Conservation (phyloP, 768 basidiomycete genomes). For the Asterophora lycoperdoides region DNA sequence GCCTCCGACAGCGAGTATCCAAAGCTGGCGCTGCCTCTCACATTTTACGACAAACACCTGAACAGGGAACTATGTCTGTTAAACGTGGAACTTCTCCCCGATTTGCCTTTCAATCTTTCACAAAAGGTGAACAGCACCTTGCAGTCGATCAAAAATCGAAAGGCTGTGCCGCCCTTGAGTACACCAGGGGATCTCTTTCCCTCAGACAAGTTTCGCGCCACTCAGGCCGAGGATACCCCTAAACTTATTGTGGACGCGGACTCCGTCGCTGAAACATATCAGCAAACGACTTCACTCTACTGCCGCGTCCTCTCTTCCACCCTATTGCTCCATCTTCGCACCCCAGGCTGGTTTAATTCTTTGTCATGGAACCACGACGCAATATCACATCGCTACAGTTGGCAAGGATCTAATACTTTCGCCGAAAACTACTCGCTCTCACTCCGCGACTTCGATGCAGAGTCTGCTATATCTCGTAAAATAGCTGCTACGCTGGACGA, state of each 20-base stretch:
- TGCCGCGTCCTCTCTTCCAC: neutral
- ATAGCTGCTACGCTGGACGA: neutral
- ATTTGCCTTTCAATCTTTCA: neutral
- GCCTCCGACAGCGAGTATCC: neutral
- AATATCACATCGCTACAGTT: too few relatives aligned
- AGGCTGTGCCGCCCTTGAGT: neutral
- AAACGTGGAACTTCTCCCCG: neutral
- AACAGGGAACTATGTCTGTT: neutral
- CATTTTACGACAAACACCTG: constrained; percentile 5
- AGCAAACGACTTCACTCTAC: neutral
- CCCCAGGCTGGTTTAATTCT: neutral
- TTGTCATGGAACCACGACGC: neutral
- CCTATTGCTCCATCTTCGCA: neutral
- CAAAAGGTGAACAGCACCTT: neutral
- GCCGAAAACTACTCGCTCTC: constrained; percentile 3
- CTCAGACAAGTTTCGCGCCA: neutral
- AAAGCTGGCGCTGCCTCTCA: neutral
- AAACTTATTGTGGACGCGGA: neutral
- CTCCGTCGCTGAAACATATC: neutral
- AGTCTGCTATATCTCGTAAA: neutral
- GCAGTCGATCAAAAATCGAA: neutral
- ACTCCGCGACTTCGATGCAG: neutral
- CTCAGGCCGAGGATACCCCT: neutral
- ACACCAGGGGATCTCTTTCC: neutral
- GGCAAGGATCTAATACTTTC: neutral